Percentiles rank a stretch among this genome's conserved stretches.
Conservation (phyloP, 2,329 filamentous ascomycete species). For the Aspergillus fructus region DNA sequence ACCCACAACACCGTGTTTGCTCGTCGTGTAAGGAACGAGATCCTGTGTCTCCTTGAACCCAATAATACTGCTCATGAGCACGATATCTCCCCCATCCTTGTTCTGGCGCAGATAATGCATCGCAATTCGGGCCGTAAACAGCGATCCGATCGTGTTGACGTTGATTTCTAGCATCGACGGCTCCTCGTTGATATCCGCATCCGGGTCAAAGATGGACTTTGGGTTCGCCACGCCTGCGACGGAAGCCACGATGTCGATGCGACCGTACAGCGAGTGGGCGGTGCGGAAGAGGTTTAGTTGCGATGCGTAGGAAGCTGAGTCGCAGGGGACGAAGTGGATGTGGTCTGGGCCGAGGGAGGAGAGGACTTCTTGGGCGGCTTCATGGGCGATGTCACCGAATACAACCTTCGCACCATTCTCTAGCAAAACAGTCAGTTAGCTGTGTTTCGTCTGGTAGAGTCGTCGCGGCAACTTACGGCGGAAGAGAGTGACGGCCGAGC, state of each 20-base stretch:
- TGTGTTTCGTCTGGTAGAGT: not conserved
- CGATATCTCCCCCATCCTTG: not conserved
- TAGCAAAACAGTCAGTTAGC: not conserved
- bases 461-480: not conserved
- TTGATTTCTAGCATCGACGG: slow-evolving; percentile 5
- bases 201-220: not conserved
- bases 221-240: slow-evolving; percentile 4
- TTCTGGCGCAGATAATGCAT: not conserved
- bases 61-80: slow-evolving; percentile 8
- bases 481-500: slow-evolving; percentile 1
- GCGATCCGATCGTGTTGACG: slow-evolving; percentile 6
- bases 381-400: not conserved
- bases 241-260: not conserved
- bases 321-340: slow-evolving; percentile 6
- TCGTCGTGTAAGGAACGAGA: slow-evolving; percentile 4
- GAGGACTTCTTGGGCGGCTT: not conserved
- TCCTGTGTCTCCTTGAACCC: slow-evolving; percentile 2
- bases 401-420: slow-evolving; percentile 2
- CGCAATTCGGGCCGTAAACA: slow-evolving; percentile 3
- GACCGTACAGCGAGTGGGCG: not conserved
- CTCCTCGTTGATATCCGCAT: slow-evolving; percentile 1
- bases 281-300: not conserved
- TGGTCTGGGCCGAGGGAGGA: not conserved
- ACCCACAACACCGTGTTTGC: slow-evolving; percentile 6
- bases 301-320: not conserved